Conservation (phyloP, 345 rosid species). For the Pistacia vera region DNA sequence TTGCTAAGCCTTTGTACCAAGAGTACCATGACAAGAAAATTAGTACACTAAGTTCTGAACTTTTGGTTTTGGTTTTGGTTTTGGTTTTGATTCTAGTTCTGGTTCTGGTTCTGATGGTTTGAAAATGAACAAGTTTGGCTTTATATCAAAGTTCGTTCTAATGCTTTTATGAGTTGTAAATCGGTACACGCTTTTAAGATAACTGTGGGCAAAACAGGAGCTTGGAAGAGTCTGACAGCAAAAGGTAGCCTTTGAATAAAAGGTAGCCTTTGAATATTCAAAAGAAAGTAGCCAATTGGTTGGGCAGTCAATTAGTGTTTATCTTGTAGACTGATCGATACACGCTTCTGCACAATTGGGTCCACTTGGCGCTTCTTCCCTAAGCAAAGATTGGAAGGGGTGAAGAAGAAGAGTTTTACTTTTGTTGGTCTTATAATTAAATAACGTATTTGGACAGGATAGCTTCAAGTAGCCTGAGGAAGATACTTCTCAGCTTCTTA, state of each 20-base stretch:
- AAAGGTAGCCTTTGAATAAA: too few species aligned
- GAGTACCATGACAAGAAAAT: conserved; percentile 32
- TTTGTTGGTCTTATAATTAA: too few species aligned
- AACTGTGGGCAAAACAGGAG: background rate
- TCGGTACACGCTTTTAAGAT: background rate
- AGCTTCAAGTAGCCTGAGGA: too few species aligned
- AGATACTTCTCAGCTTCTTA: too few species aligned
- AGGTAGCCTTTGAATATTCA: too few species aligned
- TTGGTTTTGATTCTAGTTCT: too few species aligned
- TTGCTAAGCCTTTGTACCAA: conserved; percentile 39
- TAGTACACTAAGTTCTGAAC: background rate
- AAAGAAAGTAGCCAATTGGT: background rate
- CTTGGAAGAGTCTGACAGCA: background rate
- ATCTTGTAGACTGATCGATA: background rate
- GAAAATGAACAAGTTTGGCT: background rate
- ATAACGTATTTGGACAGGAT: too few species aligned
- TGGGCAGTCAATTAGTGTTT: conserved; percentile 10
- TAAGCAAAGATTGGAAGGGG: background rate
- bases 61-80: background rate
- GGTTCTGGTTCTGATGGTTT: background rate
- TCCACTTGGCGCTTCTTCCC: conserved; percentile 7
- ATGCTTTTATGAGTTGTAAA: too few species aligned
- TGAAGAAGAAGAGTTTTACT: background rate
- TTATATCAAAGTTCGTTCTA: conserved; percentile 5
- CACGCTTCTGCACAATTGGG: conserved; percentile 18